Percentiles rank a stretch among this genome's conserved stretches.
These are phyloP conservation scores for Petunia axillaris DNA, from an alignment of 257 asterid species.

Conservation along the genomic window DNA sequence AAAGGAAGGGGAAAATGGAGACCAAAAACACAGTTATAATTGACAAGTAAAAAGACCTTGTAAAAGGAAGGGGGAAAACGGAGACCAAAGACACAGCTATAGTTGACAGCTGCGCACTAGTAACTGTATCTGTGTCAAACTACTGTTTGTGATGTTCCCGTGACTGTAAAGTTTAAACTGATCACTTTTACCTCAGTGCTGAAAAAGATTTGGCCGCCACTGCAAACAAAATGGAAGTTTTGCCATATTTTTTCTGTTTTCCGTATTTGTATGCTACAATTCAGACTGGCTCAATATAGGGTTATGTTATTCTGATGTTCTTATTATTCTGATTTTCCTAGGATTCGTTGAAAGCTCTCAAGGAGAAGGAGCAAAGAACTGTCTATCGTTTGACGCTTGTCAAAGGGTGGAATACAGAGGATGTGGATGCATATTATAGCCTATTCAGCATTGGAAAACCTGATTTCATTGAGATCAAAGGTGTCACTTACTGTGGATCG, in stretches of 20 bases:
- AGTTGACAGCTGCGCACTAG: neutral
- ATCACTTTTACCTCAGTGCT: neutral
- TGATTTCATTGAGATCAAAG: constrained; percentile 95
- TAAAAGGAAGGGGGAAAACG: neutral
- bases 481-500: constrained; percentile 99
- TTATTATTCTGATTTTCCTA: constrained; percentile 40
- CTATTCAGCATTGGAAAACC: constrained; percentile 81
- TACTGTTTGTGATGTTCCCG: neutral
- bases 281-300: constrained; percentile 10
- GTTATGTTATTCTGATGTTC: constrained; percentile 13
- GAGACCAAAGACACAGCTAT: neutral
- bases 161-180: neutral
- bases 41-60: neutral
- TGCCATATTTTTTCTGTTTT: constrained; percentile 15
- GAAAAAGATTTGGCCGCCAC: neutral
- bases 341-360: constrained; percentile 92
- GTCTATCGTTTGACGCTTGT: constrained; percentile 95
- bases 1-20: neutral
- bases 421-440: constrained; percentile 80
- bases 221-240: neutral
- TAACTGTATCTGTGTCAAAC: neutral
- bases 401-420: constrained; percentile 99
- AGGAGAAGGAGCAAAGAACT: constrained; percentile 88
- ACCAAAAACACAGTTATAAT: neutral
- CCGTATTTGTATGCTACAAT: constrained; percentile 19